Conservation (phyloP, 805 yeast species). For the Candida cerambycidarum region DNA sequence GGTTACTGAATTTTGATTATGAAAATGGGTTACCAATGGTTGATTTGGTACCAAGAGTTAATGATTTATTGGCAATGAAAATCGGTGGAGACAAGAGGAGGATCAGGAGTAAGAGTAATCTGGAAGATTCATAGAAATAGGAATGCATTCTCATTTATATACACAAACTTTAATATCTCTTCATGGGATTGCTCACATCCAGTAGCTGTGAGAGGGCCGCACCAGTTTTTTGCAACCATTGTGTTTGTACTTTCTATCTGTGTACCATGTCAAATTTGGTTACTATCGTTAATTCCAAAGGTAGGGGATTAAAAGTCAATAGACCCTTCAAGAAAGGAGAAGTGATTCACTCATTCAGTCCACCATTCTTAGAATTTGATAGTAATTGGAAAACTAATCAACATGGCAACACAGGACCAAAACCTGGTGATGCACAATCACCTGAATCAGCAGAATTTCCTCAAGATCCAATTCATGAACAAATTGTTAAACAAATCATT, state of each 20-base stretch:
- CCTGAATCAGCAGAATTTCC: not conserved
- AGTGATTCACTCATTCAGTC: not conserved
- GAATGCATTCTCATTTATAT: too few relatives aligned
- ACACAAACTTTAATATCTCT: too few relatives aligned
- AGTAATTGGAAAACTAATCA: constrained; percentile 3
- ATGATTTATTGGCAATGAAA: not conserved
- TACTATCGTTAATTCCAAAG: not conserved
- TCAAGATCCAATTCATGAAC: constrained; percentile 2
- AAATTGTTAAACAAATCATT: not conserved
- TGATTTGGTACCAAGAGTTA: not conserved
- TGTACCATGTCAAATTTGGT: not conserved
- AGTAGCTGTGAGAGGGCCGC: too few relatives aligned
- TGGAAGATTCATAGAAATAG: too few relatives aligned
- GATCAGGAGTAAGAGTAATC: too few relatives aligned
- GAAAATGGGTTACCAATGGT: not conserved
- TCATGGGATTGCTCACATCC: too few relatives aligned
- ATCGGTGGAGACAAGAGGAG: not conserved
- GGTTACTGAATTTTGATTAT: constrained; percentile 27
- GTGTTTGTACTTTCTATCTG: too few relatives aligned
- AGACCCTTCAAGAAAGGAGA: not conserved
- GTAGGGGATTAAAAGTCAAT: not conserved
- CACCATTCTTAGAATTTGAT: constrained; percentile 4
- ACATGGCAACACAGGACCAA: constrained; percentile 6
- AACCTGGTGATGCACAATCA: not conserved
- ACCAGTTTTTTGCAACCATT: too few relatives aligned